Conservation (phyloP, 2,329 filamentous ascomycete species). For the Alternaria sp. region DNA sequence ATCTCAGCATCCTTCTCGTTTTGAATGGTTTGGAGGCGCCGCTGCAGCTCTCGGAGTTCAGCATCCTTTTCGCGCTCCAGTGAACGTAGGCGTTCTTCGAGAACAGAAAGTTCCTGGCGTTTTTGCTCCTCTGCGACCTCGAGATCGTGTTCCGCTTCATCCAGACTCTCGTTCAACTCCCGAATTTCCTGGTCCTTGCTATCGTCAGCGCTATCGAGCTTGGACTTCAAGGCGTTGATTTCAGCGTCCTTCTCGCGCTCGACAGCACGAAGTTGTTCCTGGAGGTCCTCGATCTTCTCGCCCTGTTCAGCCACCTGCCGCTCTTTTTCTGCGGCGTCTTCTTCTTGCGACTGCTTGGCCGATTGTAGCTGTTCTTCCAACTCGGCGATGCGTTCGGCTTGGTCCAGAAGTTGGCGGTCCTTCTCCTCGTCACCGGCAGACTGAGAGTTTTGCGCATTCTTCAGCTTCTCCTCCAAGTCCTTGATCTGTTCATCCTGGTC, state of each 20-base stretch:
- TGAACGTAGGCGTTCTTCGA: conserved; percentile 41
- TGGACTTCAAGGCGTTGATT: conserved; percentile 50
- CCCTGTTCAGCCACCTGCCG: conserved; percentile 39
- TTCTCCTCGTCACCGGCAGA: conserved; percentile 40
- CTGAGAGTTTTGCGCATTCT: conserved; percentile 37
- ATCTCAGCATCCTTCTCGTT: conserved; percentile 49
- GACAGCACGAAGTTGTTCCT: conserved; percentile 35
- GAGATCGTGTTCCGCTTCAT: conserved; percentile 42
- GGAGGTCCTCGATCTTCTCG: conserved; percentile 42
- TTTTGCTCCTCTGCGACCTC: conserved; percentile 34
- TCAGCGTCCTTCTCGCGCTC: conserved; percentile 50
- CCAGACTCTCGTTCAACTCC: conserved; percentile 49
- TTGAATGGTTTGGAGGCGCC: conserved; percentile 39
- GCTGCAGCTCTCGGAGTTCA: conserved; percentile 45
- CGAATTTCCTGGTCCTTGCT: conserved; percentile 59
- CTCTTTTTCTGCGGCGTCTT: conserved; percentile 35
- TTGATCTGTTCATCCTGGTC: conserved; percentile 48
- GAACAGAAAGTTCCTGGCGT: conserved; percentile 33
- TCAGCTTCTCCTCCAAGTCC: conserved; percentile 39
- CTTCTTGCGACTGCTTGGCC: conserved; percentile 30
- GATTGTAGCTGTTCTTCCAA: conserved; percentile 36
- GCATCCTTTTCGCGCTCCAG: conserved; percentile 47
- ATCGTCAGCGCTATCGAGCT: conserved; percentile 48
- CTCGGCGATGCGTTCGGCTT: conserved; percentile 37
- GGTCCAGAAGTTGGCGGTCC: conserved; percentile 35